Base-by-base conservation (phyloP, 257 asterid genomes). In the Primulina huaijiensis region DNA sequence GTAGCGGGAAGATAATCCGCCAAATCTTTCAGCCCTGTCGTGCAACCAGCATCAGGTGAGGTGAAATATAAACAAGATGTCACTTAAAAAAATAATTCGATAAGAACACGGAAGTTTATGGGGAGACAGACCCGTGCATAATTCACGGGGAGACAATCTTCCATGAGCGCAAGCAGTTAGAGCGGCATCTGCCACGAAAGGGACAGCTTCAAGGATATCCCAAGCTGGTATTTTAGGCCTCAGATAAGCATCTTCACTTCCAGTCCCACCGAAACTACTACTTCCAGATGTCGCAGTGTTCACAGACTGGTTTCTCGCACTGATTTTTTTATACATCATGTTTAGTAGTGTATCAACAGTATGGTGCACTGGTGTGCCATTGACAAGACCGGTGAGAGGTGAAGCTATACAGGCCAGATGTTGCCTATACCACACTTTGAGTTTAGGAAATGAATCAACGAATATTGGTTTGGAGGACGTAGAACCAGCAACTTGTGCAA, bases 1-100 rank as follows among this genome's bases (percentile, higher is more conserved):
- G 99, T 90, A 63, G 99, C 99, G 21, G 99, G 99, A 77, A 93
- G 97, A 76, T 82, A 87, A 86, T 93, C 99, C 10, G 96, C 97
- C 81, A 93, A 86, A 67, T 93, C 99, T 82, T 93, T 93, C 70
- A 93, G 89, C 77, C 97, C 99, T 90, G 82, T 56, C 66, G 33
- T 60, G 5, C 68, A 66, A 73, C 70, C 43, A 66, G 67, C 16
- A 64, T 25, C 35, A 64, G 71, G 19, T 56, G 56, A 68, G 71
- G 35, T n/a, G 43, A 70, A 72, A 63, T 52, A 10, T 60, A 37
- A 37, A 12, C 12, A 9, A 37, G 10, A 40, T 2, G 52, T 11
- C 52, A 40, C 5, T 11, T 10, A 10, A 40, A 38, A 38, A 40
- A 9, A 10, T 11, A 40, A 23, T 40, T 11, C 5, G 17, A 40